A percentile compares a stretch with the other conserved stretches of the same genome.
These are phyloP conservation scores for Crepidotus sp. DNA, from an alignment of 1,284 basidiomycete genomes.

Conservation along the genomic window DNA sequence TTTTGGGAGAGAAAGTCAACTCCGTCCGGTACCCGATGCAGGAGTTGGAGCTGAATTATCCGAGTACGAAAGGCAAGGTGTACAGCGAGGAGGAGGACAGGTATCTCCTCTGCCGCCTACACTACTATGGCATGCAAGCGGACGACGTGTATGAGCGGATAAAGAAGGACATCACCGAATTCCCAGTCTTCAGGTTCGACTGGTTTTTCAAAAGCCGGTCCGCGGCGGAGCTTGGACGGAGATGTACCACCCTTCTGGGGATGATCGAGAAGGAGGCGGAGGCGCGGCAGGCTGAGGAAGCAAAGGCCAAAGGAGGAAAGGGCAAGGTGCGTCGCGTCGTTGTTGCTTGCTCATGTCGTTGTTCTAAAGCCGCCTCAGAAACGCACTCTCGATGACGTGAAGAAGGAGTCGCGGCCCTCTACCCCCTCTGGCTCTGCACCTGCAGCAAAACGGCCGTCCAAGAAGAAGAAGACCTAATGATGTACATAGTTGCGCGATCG, in stretches of 20 bases:
- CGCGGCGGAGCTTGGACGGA: constrained; percentile 81
- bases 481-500: not conserved
- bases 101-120: constrained; percentile 86
- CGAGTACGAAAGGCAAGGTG: constrained; percentile 91
- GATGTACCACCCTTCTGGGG: constrained; percentile 83
- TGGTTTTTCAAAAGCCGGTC: constrained; percentile 99
- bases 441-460: constrained; percentile 15
- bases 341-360: not conserved
- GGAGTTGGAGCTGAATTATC: constrained; percentile 89
- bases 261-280: constrained; percentile 92
- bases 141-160: constrained; percentile 95
- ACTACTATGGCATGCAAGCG: constrained; percentile 85
- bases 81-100: constrained; percentile 97
- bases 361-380: constrained; percentile 28
- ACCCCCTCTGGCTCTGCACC: constrained; percentile 20
- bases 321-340: constrained; percentile 46
- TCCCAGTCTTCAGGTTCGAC: constrained; percentile 95
- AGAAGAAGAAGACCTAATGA: constrained; percentile 19
- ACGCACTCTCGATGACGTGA: constrained; percentile 42
- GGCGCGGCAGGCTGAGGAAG: constrained; percentile 53
- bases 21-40: constrained; percentile 87
- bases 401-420: constrained; percentile 39
- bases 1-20: constrained; percentile 73
- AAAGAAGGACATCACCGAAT: constrained; percentile 93
- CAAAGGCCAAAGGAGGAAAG: constrained; percentile 48